Evolutionary conservation across 768 basidiomycete species (phyloP), one percentile per base, ranked within the genome.

Genomic region (Tubosaeta brunneosetosa): DNA sequence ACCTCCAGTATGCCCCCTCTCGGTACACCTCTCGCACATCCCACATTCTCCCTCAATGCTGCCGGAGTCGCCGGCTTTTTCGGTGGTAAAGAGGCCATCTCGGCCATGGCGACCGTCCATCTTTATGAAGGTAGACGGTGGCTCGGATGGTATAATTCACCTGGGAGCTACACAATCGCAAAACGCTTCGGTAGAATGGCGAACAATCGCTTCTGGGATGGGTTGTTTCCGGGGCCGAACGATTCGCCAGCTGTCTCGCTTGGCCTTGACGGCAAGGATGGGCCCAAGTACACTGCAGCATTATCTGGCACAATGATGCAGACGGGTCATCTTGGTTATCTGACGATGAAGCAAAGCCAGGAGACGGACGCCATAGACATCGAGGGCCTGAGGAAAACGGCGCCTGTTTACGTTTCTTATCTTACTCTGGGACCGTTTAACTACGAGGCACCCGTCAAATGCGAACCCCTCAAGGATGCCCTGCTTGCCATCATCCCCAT

Each of bases 81-180:
- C 6, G 72, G 72, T 3, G 69, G 71, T 6, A 59, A 73, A 17
- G 72, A 72, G 47, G 69, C 71, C n/a, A 58, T 72, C 32, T 55
- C 66, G 9, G 69, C 71, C 16, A 72, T 72, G 68, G 57, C 63
- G 10, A 64, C 61, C 3, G 64, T 72, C 17, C 65, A 71, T 42
- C 44, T 72, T 6, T 68, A 62, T 46, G 16, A 43, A 32, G 67
- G 68, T 3, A 60, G 68, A 48, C 63, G 58, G 19, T 73, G 61
- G 63, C 53, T 72, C 5, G 71, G 71, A 1, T 73, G 65, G 66
- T 73, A 57, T 44, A 72, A 72, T 25, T 66, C 71, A 6, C 72
- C 72, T 0, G 71, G 72, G 6, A 67, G 68, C 44, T 65, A 67
- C 49, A 58, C 52, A 0, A 41, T 72, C 33, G 71, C 69, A 9